These are phyloP conservation scores for Tolypocladium ovalisporum DNA, from an alignment of 2,329 filamentous ascomycete species.

Conservation along the genomic window DNA sequence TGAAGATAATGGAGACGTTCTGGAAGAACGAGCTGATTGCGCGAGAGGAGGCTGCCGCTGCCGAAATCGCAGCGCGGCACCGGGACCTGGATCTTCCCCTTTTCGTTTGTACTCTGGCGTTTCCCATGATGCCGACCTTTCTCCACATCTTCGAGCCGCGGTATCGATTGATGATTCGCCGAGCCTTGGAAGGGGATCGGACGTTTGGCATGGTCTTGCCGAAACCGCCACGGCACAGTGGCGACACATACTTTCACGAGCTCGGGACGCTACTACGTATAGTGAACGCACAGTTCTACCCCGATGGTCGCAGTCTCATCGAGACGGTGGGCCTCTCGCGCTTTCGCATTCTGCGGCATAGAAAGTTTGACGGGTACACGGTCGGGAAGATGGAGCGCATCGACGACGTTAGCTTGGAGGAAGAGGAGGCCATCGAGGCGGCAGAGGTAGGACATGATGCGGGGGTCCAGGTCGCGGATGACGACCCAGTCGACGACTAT, in stretches of 20 bases:
- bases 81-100: constrained; percentile 55
- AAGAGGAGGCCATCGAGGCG: constrained; percentile 69
- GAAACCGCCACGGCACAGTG: constrained; percentile 34
- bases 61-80: constrained; percentile 45
- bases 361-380: constrained; percentile 63
- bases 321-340: constrained; percentile 68
- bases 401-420: constrained; percentile 70
- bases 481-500: not conserved
- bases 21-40: constrained; percentile 55
- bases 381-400: constrained; percentile 67
- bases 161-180: constrained; percentile 80
- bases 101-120: constrained; percentile 74
- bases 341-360: constrained; percentile 59
- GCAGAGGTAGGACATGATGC: constrained; percentile 34
- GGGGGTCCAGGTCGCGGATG: not conserved
- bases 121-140: constrained; percentile 76
- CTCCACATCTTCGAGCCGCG: constrained; percentile 88
- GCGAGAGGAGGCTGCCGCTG: constrained; percentile 41
- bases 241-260: constrained; percentile 45
- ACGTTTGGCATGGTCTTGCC: constrained; percentile 82
- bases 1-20: constrained; percentile 53
- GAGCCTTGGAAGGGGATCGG: constrained; percentile 59
- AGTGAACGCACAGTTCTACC: constrained; percentile 58
- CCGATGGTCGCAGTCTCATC: constrained; percentile 72
- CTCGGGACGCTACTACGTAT: constrained; percentile 74